Base-by-base conservation (phyloP, 352 stramenopile species). In the Pythium folliculosum region DNA sequence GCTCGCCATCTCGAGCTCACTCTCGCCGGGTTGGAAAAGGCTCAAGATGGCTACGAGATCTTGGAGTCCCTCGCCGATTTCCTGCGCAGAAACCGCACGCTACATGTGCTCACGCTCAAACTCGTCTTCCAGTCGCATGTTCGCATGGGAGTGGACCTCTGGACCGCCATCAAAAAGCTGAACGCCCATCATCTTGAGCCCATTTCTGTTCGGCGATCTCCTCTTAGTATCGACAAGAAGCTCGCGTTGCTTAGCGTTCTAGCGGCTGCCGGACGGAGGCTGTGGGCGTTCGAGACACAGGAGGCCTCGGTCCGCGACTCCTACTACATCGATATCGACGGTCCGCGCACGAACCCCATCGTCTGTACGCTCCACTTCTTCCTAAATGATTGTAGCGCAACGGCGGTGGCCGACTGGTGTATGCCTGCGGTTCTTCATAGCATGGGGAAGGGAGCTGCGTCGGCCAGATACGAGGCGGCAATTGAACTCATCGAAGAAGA, bases 181-280 rank as follows among this genome's bases (percentile, higher is more conserved):
- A 12, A 27, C 17, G 21, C 30, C 9, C 51, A 57, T 17, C 16
- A 57, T 43, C 51, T 43, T 14, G 27, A 57, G 27, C 51, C 51
- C 17, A 43, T 57, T n/a, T 43, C 25, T 9, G 27, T 57, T 27
- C 30, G 51, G 13, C 30, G 51, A 8, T 30, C 25, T 0, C 51
- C 51, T 19, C 27, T 57, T 32, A 9, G 10, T 27, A 16, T 57
- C 30, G 51, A 44, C 51, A 43, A 57, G 16, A 57, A 57, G 30
- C 30, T 57, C 6, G 51, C 22, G 6, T 57, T 57, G 17, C 51
- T 57, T 5, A 57, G 51, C 30, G 51, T 57, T 10, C 30, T 57
- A 4, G 17, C 27, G 40, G 13, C 17, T 47, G 13, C 17, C 14
- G 40, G 5, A 47, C 10, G 37, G 37, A 17, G 10, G 27, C 27